Conservation (phyloP, 192 early-diverging fungal species). For the Spizellomyces sp. region DNA sequence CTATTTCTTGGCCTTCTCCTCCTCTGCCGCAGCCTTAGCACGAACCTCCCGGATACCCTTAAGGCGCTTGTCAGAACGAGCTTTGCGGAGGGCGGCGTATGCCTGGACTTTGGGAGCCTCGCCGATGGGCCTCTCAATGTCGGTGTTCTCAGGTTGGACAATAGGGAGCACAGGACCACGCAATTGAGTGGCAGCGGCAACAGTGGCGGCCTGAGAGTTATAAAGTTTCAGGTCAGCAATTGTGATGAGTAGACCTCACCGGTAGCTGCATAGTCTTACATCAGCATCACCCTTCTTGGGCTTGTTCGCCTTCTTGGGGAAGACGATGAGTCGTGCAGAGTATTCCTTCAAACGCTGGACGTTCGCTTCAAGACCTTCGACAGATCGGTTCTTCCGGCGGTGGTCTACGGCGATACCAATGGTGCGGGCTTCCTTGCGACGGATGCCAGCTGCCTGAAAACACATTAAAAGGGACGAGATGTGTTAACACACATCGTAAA, state of each 20-base stretch:
- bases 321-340: constrained; percentile 93
- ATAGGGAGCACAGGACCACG: constrained; percentile 69
- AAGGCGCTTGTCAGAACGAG: constrained; percentile 71
- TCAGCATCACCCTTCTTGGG: constrained; percentile 76
- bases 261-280: constrained; percentile 31
- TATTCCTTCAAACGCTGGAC: constrained; percentile 93
- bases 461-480: too few relatives aligned
- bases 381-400: constrained; percentile 93
- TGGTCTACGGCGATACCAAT: constrained; percentile 97
- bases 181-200: constrained; percentile 66
- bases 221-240: constrained; percentile 12
- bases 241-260: not conserved
- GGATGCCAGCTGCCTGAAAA: constrained; percentile 81
- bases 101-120: constrained; percentile 41
- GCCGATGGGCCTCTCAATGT: constrained; percentile 40
- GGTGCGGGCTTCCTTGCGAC: constrained; percentile 88
- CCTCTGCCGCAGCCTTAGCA: constrained; percentile 78
- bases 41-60: constrained; percentile 79
- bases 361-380: constrained; percentile 91
- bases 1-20: constrained; percentile 79
- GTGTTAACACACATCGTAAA: too few relatives aligned
- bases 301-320: constrained; percentile 93
- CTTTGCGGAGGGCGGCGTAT: constrained; percentile 76
- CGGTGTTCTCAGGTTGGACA: constrained; percentile 51
- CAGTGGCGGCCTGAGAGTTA: constrained; percentile 43